Base-by-base conservation (phyloP, 2,329 filamentous ascomycete species). In the Zopfia rhizophila region DNA sequence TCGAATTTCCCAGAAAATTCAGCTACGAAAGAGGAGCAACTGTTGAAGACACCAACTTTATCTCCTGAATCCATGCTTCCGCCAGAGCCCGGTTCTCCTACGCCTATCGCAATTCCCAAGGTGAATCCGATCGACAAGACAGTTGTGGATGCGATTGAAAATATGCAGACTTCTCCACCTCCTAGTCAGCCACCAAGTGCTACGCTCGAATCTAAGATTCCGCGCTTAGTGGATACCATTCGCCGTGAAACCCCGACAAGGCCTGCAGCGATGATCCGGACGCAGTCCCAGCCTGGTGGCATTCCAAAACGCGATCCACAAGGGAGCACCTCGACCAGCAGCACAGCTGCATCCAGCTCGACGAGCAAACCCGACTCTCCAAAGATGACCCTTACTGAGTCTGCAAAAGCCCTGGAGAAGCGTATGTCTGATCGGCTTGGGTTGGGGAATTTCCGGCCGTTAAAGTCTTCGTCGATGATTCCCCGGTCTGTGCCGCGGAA, bases 401-500 rank as follows among this genome's bases (percentile, higher is more conserved):
- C 70, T 40, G 51, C 68, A 7, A 76, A 74, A 45, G 61, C 66
- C 12, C 58, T 76, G 1, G 90, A 96, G 52, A 93, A 90, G 72
- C 91, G 90, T 60, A 77, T 96, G 44, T 84, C 84, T 11, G 91
- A 91, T 55, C 84, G 87, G 42, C 75, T 91, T 10, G 86, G 85
- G 1, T 72, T 93, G 2, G 79, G 78, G 19, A 78, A 83, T 3
- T 73, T 90, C 45, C 93, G 91, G 63, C 72, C 75, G 46, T 67
- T 72, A 24, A 82, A 82, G 51, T 53, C 75, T 3, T 77, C 80
- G 23, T 97, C 94, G 1, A 81, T 93, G 29, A 97, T 99, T 49
- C 92, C 92, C 19, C 85, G 94, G 22, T 94, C 94, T 18, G 84
- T 96, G 19, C 85, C 88, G 38, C 65, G 69, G 37, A 89, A 86